A percentile compares a stretch with the other conserved stretches of the same genome.
Evolutionary conservation across 1,139 yeast species (phyloP).

Genomic region (Lodderomyces theae): DNA sequence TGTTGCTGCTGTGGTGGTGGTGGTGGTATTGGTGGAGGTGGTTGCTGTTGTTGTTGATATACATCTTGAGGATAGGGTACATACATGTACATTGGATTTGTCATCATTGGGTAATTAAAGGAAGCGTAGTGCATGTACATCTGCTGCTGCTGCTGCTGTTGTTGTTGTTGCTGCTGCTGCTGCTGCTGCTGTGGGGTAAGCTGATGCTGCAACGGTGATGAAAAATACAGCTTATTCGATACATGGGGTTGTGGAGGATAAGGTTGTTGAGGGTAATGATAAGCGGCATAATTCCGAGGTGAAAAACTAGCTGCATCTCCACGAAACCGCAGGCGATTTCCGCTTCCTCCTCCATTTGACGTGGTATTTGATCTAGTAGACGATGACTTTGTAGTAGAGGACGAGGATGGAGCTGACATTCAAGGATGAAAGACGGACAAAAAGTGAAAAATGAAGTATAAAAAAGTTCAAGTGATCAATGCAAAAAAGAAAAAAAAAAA

Average conservation of each 20-base stretch:
- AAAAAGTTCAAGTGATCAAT: no score
- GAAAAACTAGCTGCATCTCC: conserved; percentile 43
- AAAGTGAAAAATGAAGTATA: neutral
- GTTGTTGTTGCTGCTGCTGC: conserved; percentile 14
- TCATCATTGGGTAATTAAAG: conserved; percentile 16
- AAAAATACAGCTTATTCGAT: conserved; percentile 14
- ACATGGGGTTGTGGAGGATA: conserved; percentile 13
- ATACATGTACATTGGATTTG: conserved; percentile 11
- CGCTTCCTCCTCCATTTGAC: conserved; percentile 27
- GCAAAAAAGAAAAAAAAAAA: no score
- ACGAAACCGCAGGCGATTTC: conserved; percentile 38
- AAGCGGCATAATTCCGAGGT: conserved; percentile 24
- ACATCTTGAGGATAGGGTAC: conserved; percentile 11
- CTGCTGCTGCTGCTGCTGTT: conserved; percentile 26
- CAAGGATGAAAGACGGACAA: neutral
- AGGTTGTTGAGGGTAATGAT: conserved; percentile 14
- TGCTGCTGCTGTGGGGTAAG: conserved; percentile 18
- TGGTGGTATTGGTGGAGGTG: conserved; percentile 1
- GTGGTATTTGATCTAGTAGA: conserved; percentile 7
- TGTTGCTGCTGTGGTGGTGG: conserved; percentile 3
- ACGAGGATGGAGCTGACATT: conserved; percentile 17
- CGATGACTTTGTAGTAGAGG: conserved; percentile 13
- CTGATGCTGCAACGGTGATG: conserved; percentile 13
- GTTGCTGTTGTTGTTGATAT: conserved; percentile 7
- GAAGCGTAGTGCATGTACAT: conserved; percentile 19